Conservation (phyloP, 208 protist species). For the Phytomonas francai region DNA sequence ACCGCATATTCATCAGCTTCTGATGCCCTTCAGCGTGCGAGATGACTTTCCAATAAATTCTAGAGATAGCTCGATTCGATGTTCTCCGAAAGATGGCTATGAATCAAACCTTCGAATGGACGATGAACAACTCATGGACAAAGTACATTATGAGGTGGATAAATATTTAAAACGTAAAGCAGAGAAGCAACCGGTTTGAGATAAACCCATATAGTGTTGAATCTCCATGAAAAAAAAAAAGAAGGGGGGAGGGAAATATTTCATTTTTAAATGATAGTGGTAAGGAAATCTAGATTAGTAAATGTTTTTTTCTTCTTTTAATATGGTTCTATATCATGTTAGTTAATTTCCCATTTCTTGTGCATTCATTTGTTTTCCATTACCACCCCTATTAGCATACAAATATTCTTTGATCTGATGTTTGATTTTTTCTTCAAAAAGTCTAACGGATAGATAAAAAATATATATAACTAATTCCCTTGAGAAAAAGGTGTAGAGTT, state of each 20-base stretch:
- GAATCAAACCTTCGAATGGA: constrained; percentile 30
- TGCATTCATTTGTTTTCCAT: not conserved
- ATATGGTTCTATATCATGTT: not conserved
- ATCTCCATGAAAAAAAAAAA: not conserved
- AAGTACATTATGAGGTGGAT: constrained; percentile 23
- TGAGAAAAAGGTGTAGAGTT: not conserved
- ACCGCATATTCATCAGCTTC: constrained; percentile 29
- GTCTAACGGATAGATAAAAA: not conserved
- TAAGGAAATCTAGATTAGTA: not conserved
- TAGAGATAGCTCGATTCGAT: constrained; percentile 44
- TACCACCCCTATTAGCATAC: not conserved
- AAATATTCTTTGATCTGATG: not conserved
- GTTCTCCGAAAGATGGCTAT: constrained; percentile 23
- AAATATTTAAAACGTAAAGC: constrained; percentile 17
- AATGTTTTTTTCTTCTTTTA: not conserved
- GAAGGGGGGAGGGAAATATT: too few species aligned
- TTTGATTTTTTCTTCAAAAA: not conserved
- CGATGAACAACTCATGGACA: constrained; percentile 22
- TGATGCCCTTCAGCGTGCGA: constrained; percentile 28
- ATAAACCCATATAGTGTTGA: not conserved
- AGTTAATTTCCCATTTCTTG: not conserved
- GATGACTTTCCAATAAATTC: constrained; percentile 26
- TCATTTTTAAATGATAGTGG: not conserved
- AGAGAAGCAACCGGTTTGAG: not conserved
- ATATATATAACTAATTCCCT: not conserved